Conservation (phyloP, 2,329 filamentous ascomycete genomes). For the Shiraia sp. region DNA sequence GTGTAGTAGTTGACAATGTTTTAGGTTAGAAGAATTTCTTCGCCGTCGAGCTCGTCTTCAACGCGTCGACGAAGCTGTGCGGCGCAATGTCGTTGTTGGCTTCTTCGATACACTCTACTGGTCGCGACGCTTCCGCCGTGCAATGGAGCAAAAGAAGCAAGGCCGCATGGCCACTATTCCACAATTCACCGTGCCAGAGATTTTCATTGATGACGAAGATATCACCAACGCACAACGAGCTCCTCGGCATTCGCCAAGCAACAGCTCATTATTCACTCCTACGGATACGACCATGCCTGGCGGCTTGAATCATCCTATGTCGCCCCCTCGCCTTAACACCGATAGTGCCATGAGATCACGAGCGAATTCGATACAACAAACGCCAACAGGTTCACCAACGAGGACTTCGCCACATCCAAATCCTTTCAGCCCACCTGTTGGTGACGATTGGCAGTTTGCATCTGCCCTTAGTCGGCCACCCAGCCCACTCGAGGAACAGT, state of each 20-base stretch:
- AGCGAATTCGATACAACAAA: constrained; percentile 45
- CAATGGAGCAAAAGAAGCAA: constrained; percentile 69
- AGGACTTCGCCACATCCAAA: constrained; percentile 31
- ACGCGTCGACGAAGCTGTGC: constrained; percentile 91
- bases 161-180: constrained; percentile 79
- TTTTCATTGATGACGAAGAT: constrained; percentile 81
- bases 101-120: constrained; percentile 97
- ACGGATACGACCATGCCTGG: constrained; percentile 31
- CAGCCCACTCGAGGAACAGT: constrained; percentile 38
- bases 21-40: constrained; percentile 88
- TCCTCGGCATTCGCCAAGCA: constrained; percentile 35
- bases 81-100: constrained; percentile 83
- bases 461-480: constrained; percentile 47
- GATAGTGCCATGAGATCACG: constrained; percentile 29
- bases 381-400: constrained; percentile 41
- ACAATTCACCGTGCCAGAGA: constrained; percentile 83
- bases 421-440: constrained; percentile 33
- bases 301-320: constrained; percentile 30
- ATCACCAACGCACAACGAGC: constrained; percentile 49
- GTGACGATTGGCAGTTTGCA: constrained; percentile 52
- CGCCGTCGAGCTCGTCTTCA: constrained; percentile 87
- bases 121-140: constrained; percentile 78
- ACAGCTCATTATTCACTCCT: constrained; percentile 39
- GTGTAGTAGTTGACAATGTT: constrained; percentile 15
- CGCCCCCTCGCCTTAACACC: constrained; percentile 35